Base-by-base conservation (phyloP, 176 grass and related monocot species). In the Thalia dealbata region DNA sequence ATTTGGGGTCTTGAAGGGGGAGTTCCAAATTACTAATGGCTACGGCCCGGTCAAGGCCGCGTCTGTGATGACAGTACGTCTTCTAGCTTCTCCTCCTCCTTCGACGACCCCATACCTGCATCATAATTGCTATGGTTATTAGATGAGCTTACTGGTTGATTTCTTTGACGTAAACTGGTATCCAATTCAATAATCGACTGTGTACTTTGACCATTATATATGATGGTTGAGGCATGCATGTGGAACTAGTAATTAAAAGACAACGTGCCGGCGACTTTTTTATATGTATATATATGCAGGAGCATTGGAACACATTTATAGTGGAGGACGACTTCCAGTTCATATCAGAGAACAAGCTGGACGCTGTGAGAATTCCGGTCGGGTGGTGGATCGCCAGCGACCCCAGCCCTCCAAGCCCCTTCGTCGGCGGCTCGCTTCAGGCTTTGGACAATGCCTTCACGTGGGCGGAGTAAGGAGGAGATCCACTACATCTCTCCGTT, bases 311-410 rank as follows among this genome's bases (percentile, higher is more conserved):
- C 69, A 86, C 78, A 9, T 89, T 83, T 29, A 86, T 92, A 44
- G 58, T 79, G 0, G 90, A 92, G 71, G 81, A 84, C 0, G 86
- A 92, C 60, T 89, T 89, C 58, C 77, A 45, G 0, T 89, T 83
- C 74, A 80, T 92, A 21, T 50, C 79, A 0, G 50, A 73, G 22
- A 80, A 18, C 3, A 71, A 78, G 5, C 38, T 92, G 3, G 79
- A 75, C 0, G 86, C 86, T 7, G 84, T 92, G 63, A 82, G 90
- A 56, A 82, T 92, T 18, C 90, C 90, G 6, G 90, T 89, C 0
- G 84, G 90, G 19, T 92, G 83, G 90, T 92, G 90, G 86, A 92
- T 92, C 19, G 84, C 86, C 0, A 82, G 90, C 4, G 84, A 80
- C 14, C 81, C 78, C 21, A 84, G 67, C 19, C 83, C 90, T 24